Base-by-base conservation (phyloP, 2,329 filamentous ascomycete genomes). In the Fusarium piperis region DNA sequence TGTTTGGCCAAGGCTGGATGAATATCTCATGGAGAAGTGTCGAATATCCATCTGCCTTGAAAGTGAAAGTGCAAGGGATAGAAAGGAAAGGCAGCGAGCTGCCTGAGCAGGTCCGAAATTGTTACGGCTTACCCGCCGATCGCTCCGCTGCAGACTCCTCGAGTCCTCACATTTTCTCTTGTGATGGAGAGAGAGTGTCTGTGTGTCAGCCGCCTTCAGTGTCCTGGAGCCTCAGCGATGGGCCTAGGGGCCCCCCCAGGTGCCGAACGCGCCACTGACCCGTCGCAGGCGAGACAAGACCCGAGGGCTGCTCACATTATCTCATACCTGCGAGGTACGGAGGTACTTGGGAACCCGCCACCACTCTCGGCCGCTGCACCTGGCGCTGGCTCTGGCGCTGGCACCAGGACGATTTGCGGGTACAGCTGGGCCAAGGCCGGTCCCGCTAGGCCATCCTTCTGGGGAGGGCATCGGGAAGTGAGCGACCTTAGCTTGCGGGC, bases 251-350 rank as follows among this genome's bases (percentile, higher is more conserved):
- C 57, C 61, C 57, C 61, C 60, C 67, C 71, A 73, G 74, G 60
- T 76, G 74, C 74, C 69, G 73, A 75, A 75, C 70, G 65, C 72
- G 74, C 74, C 71, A 76, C 67, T 71, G 72, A 68, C 62, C 73
- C 66, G 59, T 64, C 62, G 59, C 56, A 55, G 53, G 36, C 41
- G 32, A 61, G 33, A 48, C 18, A 41, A 32, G 57, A 71, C 60
- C 68, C 65, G 71, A 65, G 73, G 65, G 67, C 44, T 62, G 69
- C 73, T 67, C 73, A 46, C 73, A 75, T 75, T 74, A 68, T 68
- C 71, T 75, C 71, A 71, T 75, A 68, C 64, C 64, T 65, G 55
- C 51, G 20, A 30, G 62, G 52, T 74, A 75, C 73, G 73, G 16
- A 32, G 26, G 48, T 74, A 74, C 59, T 33, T 46, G n/a, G 32